Conservation (phyloP, 805 yeast species). For the Kuraishia cidri region DNA sequence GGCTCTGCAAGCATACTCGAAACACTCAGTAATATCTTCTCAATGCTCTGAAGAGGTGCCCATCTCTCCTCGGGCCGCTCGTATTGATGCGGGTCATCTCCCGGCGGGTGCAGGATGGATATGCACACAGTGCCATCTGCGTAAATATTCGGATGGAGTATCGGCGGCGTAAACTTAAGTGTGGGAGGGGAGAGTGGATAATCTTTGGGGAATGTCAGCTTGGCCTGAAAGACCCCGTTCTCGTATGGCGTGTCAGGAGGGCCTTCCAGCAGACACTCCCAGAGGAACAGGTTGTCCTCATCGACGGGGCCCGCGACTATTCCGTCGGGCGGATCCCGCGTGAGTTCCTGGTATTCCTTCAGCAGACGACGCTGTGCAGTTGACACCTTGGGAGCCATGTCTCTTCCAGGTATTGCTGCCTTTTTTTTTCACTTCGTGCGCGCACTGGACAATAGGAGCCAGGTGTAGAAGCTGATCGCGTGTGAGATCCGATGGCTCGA, state of each 20-base stretch:
- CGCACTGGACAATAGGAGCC: background rate
- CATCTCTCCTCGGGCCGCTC: conserved; percentile 95
- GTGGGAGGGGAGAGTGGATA: conserved; percentile 59
- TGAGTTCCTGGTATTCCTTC: conserved; percentile 82
- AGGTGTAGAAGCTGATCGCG: background rate
- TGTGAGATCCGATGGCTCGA: conserved; percentile 5
- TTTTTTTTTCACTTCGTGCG: background rate
- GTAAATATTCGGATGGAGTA: conserved; percentile 90
- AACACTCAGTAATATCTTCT: conserved; percentile 86
- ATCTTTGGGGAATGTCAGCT: conserved; percentile 30
- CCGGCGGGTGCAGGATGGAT: conserved; percentile 91
- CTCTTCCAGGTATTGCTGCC: background rate
- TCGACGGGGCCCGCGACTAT: conserved; percentile 84
- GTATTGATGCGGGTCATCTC: conserved; percentile 94
- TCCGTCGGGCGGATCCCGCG: conserved; percentile 88
- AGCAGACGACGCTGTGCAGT: conserved; percentile 77
- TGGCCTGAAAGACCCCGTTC: conserved; percentile 40
- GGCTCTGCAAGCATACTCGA: conserved; percentile 97
- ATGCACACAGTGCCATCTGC: conserved; percentile 95
- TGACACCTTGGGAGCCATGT: conserved; percentile 14
- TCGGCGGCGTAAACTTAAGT: conserved; percentile 61
- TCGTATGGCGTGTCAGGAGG: conserved; percentile 45
- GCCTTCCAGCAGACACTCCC: conserved; percentile 48
- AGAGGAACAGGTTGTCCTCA: conserved; percentile 33
- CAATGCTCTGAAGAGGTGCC: conserved; percentile 98